Evolutionary conservation across 2,329 filamentous ascomycete species (phyloP).

Genomic region (Macrophomina phaseolina): DNA sequence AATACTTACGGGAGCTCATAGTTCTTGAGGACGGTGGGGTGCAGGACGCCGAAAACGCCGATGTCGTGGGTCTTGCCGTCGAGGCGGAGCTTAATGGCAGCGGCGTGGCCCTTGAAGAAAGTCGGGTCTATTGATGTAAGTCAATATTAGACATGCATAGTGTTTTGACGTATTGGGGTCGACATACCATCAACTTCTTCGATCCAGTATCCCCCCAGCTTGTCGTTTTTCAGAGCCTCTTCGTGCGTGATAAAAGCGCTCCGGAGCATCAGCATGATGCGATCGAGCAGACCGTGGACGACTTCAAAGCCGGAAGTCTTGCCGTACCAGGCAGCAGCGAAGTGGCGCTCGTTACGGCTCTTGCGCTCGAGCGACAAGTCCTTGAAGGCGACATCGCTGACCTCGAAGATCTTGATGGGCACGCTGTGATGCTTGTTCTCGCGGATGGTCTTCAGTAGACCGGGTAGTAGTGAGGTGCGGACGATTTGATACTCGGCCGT

Average conservation of each 20-base stretch:
- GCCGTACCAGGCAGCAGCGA: constrained; percentile 94
- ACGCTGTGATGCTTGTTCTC: constrained; percentile 90
- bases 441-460: constrained; percentile 88
- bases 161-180: background rate
- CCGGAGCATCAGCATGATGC: constrained; percentile 89
- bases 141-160: background rate
- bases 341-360: constrained; percentile 90
- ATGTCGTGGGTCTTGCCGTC: constrained; percentile 76
- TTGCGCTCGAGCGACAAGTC: constrained; percentile 81
- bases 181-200: constrained; percentile 79
- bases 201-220: constrained; percentile 84
- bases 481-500: constrained; percentile 93
- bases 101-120: constrained; percentile 89
- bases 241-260: constrained; percentile 79
- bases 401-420: constrained; percentile 92
- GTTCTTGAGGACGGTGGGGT: constrained; percentile 90
- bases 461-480: constrained; percentile 82
- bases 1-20: constrained; percentile 78
- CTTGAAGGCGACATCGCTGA: constrained; percentile 90
- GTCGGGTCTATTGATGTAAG: constrained; percentile 67
- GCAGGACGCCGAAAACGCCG: constrained; percentile 91
- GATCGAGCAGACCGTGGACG: constrained; percentile 91
- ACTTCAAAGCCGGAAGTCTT: constrained; percentile 94
- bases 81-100: constrained; percentile 79
- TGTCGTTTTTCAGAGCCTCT: constrained; percentile 65